phyloP scores from a whole-genome alignment of 768 basidiomycete genomes.

The Leccinum boreale region DNA sequence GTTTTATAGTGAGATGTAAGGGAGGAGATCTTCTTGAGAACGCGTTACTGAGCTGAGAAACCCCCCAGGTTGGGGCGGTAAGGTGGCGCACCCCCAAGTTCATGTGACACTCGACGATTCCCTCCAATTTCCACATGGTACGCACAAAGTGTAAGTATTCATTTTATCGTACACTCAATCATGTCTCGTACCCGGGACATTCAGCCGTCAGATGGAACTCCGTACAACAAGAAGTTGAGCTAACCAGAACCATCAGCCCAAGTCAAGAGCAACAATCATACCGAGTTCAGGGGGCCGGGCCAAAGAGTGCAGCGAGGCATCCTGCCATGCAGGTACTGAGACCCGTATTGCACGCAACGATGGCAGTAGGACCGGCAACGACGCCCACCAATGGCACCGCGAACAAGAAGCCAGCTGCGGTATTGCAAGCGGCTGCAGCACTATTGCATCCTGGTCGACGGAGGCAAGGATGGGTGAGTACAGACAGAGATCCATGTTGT shows the following conservation, averaged over 20 bases:
- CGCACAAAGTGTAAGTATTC: neutral
- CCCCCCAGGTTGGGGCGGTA: no score
- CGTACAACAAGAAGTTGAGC: neutral
- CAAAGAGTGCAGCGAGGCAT: slow-evolving; percentile 14
- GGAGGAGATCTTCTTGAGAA: no score
- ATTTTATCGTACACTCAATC: neutral
- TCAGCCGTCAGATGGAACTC: neutral
- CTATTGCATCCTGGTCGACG: slow-evolving; percentile 21
- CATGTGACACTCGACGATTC: no score
- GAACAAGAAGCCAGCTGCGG: slow-evolving; percentile 22
- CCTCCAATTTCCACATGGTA: neutral
- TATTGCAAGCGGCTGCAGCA: slow-evolving; percentile 20
- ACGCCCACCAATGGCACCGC: slow-evolving; percentile 12
- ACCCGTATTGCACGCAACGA: slow-evolving; percentile 20
- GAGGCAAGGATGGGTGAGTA: neutral
- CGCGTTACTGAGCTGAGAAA: no score
- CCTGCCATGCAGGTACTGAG: slow-evolving; percentile 9
- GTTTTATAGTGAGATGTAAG: no score
- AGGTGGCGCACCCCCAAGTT: no score
- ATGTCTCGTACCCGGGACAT: neutral
- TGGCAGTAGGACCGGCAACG: slow-evolving; percentile 16
- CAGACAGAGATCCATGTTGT: neutral
- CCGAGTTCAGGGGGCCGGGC: slow-evolving; percentile 19
- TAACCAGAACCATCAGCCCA: neutral
- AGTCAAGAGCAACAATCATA: neutral